Percentiles rank a stretch among this genome's conserved stretches.
phyloP scores from a whole-genome alignment of 306 rosid species.

The Delonix regia region DNA sequence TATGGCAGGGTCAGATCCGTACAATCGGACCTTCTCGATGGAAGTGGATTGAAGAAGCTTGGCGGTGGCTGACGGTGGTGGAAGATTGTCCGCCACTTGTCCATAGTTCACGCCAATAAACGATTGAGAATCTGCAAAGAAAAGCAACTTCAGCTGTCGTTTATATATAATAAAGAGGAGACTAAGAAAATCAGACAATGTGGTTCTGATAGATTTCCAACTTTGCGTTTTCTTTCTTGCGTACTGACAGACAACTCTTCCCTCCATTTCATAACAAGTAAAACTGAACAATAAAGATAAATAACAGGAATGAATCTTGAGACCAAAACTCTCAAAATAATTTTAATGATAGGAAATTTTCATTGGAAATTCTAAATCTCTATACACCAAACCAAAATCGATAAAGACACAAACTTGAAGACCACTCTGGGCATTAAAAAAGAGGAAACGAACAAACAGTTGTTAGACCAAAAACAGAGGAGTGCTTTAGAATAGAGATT shows the following conservation, averaged over 20 bases:
- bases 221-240: neutral
- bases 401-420: neutral
- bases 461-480: neutral
- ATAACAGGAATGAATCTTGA: neutral
- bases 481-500: too few relatives aligned
- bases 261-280: neutral
- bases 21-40: constrained; percentile 78
- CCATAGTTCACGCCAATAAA: constrained; percentile 92
- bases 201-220: neutral
- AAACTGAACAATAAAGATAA: neutral
- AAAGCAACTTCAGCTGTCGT: neutral
- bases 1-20: constrained; percentile 86
- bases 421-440: neutral
- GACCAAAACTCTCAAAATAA: neutral
- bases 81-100: constrained; percentile 89
- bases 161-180: neutral
- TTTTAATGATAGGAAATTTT: neutral
- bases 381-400: neutral
- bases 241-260: neutral
- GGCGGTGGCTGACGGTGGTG: constrained; percentile 82
- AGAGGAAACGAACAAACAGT: neutral
- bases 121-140: constrained; percentile 66
- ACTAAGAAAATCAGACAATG: neutral
- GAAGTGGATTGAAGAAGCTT: constrained; percentile 86
- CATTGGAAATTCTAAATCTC: neutral